These are phyloP conservation scores for Alternaria atra DNA, from an alignment of 2,329 filamentous ascomycete genomes.

Conservation along the genomic window DNA sequence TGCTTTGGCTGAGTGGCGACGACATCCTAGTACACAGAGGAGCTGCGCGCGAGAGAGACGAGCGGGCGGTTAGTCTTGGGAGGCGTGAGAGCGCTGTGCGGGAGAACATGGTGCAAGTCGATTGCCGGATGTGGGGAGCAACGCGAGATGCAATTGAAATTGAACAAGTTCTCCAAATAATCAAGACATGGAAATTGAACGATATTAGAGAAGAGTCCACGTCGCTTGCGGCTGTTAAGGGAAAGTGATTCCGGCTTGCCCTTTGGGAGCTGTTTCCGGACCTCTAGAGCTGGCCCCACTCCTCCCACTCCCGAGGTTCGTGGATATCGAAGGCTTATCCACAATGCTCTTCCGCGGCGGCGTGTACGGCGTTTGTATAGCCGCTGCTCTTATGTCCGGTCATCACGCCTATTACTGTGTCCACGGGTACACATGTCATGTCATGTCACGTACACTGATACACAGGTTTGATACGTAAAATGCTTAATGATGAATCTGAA, in stretches of 20 bases:
- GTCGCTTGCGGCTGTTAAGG: conserved; percentile 24
- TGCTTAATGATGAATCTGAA: neutral
- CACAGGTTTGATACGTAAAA: neutral
- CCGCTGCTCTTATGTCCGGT: neutral
- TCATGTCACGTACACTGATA: neutral
- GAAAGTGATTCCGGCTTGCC: conserved; percentile 26
- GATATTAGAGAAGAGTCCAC: conserved; percentile 6
- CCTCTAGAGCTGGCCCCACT: conserved; percentile 12
- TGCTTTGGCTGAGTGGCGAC: conserved; percentile 46
- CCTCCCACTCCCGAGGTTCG: conserved; percentile 17
- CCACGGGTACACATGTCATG: neutral
- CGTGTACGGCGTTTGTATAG: conserved; percentile 14
- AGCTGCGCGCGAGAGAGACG: conserved; percentile 47
- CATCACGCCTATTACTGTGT: no score
- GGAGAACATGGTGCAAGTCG: conserved; percentile 52
- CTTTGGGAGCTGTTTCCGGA: conserved; percentile 13
- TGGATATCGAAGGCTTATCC: conserved; percentile 22
- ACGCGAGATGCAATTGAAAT: conserved; percentile 6
- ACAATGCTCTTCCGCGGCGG: neutral
- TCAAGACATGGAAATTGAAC: neutral
- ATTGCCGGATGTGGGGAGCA: conserved; percentile 27
- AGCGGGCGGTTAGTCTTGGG: conserved; percentile 52
- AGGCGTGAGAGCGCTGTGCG: conserved; percentile 56
- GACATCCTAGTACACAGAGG: conserved; percentile 53
- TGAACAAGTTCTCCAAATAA: neutral